Evolutionary conservation across 1,284 basidiomycete genomes (phyloP).

Genomic region (Taiwanofungus camphoratus): DNA sequence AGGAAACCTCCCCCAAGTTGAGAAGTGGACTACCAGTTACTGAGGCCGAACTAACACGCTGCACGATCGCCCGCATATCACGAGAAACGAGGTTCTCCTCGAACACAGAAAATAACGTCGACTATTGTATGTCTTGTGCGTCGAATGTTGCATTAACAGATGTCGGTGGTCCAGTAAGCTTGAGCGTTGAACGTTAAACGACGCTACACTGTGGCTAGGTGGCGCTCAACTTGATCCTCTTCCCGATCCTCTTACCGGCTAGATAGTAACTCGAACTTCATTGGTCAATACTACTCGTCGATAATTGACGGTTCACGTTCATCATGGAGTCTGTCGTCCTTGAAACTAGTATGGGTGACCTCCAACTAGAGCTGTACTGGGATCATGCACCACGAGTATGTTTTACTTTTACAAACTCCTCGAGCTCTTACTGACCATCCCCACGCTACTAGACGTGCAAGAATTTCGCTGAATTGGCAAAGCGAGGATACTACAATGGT

Average conservation of each 20-base stretch:
- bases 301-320: too few relatives aligned
- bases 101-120: too few relatives aligned
- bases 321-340: constrained; percentile 62
- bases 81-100: not conserved
- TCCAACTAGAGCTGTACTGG: constrained; percentile 88
- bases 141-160: too few relatives aligned
- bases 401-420: constrained; percentile 10
- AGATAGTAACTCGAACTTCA: too few relatives aligned
- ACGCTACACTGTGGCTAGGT: too few relatives aligned
- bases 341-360: constrained; percentile 84
- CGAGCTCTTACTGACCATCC: constrained; percentile 2
- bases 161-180: too few relatives aligned
- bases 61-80: constrained; percentile 73
- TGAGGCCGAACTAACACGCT: constrained; percentile 71
- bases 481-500: constrained; percentile 82
- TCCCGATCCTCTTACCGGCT: too few relatives aligned
- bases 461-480: constrained; percentile 86
- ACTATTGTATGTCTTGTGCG: too few relatives aligned
- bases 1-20: too few relatives aligned
- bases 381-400: constrained; percentile 82
- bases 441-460: constrained; percentile 69
- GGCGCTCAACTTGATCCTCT: too few relatives aligned
- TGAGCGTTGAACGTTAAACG: too few relatives aligned
- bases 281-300: too few relatives aligned
- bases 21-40: constrained; percentile 49